phyloP scores from a whole-genome alignment of 768 basidiomycete genomes.

The Rubroboletus pulcherrimus region DNA sequence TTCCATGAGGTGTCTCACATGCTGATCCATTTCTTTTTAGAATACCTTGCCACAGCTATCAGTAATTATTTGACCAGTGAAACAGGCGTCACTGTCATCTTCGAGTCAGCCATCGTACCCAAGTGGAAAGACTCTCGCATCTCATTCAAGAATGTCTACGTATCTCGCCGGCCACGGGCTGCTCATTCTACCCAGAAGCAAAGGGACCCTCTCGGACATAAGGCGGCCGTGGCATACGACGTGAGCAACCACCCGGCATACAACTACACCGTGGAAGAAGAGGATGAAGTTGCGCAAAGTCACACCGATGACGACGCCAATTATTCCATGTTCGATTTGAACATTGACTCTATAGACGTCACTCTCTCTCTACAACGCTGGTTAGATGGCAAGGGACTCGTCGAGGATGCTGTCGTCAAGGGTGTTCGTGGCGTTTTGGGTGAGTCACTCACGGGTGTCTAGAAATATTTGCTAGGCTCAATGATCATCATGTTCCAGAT shows the following conservation, averaged over 20 bases:
- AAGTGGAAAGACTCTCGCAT: conserved; percentile 96
- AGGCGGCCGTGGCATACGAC: conserved; percentile 68
- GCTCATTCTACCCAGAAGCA: conserved; percentile 14
- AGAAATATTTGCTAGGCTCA: neutral
- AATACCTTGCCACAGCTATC: conserved; percentile 80
- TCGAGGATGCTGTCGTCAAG: conserved; percentile 87
- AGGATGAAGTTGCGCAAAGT: conserved; percentile 35
- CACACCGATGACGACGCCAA: conserved; percentile 56
- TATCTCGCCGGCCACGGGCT: conserved; percentile 69
- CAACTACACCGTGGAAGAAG: conserved; percentile 60
- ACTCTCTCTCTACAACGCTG: conserved; percentile 87
- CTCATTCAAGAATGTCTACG: conserved; percentile 94
- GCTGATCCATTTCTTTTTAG: conserved; percentile 36
- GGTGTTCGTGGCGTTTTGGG: conserved; percentile 94
- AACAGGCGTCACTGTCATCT: conserved; percentile 91
- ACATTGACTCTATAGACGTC: conserved; percentile 92
- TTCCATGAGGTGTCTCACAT: neutral
- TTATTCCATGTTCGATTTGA: conserved; percentile 90
- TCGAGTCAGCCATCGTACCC: conserved; percentile 97
- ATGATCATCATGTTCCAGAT: conserved; percentile 46
- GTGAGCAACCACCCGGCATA: conserved; percentile 73
- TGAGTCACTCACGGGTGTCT: conserved; percentile 31
- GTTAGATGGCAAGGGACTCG: conserved; percentile 92
- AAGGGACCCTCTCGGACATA: conserved; percentile 38
- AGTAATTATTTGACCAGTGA: conserved; percentile 92